Evolutionary conservation across 768 basidiomycete species (phyloP).

Genomic region (Pleurotus eryngii): DNA sequence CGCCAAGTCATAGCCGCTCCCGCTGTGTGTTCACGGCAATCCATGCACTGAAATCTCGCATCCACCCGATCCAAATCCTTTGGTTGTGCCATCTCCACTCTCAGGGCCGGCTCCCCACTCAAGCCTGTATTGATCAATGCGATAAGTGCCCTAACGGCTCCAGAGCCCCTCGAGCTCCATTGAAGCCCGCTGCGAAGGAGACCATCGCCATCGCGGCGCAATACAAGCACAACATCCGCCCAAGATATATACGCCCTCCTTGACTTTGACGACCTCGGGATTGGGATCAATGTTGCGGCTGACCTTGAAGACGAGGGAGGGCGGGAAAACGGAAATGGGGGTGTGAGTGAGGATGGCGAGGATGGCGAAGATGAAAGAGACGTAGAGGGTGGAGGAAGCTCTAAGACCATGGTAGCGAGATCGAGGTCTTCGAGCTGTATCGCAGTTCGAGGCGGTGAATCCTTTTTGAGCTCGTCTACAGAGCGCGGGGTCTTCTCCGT

Average conservation of each 20-base stretch:
- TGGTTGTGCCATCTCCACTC: neutral
- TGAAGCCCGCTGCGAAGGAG: neutral
- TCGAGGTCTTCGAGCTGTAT: neutral
- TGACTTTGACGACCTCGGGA: neutral
- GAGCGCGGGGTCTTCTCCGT: too few species aligned
- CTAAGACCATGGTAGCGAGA: neutral
- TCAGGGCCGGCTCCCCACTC: too few species aligned
- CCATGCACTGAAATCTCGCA: neutral
- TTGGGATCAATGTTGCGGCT: neutral
- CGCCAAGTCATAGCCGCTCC: conserved; percentile 1
- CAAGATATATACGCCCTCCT: neutral
- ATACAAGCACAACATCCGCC: neutral
- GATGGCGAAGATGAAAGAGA: too few species aligned
- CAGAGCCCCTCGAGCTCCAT: neutral
- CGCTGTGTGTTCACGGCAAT: neutral
- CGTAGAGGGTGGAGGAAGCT: too few species aligned
- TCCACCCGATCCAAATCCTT: neutral
- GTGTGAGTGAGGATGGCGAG: too few species aligned
- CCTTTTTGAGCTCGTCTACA: too few species aligned
- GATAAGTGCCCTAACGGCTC: neutral
- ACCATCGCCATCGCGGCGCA: neutral
- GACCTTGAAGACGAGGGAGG: neutral
- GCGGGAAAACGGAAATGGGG: too few species aligned
- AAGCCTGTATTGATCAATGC: neutral
- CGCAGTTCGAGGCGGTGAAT: too few species aligned